Evolutionary conservation across 768 basidiomycete species (phyloP).

Genomic region (Clitopilus passeckerianus): DNA sequence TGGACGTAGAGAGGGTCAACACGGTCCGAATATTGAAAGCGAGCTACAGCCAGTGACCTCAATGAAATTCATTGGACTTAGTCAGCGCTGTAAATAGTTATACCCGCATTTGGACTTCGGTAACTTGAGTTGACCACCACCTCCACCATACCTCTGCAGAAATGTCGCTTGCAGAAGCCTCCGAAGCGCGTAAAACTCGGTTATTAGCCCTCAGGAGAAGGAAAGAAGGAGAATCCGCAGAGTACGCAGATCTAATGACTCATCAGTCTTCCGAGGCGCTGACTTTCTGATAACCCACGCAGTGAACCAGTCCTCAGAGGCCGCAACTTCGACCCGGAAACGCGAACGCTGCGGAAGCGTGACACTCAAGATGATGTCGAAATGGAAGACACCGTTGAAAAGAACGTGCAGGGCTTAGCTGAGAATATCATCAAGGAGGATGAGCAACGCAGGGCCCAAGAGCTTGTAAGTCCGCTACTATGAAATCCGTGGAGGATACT

Average conservation of each 20-base stretch:
- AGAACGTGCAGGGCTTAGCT: conserved; percentile 76
- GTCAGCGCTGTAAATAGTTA: conserved; percentile 18
- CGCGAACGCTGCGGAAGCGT: conserved; percentile 71
- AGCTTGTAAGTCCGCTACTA: conserved; percentile 56
- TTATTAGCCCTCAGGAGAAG: conserved; percentile 70
- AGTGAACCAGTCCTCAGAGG: conserved; percentile 52
- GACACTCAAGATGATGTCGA: conserved; percentile 45
- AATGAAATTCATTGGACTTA: conserved; percentile 14
- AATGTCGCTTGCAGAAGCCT: conserved; percentile 68
- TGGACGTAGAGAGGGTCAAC: neutral
- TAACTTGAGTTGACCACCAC: neutral
- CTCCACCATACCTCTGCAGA: neutral
- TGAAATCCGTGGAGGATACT: neutral
- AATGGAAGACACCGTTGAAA: conserved; percentile 84
- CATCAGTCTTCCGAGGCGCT: neutral
- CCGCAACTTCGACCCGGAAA: conserved; percentile 90
- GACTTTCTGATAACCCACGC: conserved; percentile 10
- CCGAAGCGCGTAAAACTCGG: conserved; percentile 78
- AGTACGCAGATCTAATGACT: conserved; percentile 22
- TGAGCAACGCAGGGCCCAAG: conserved; percentile 77
- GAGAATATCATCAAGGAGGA: conserved; percentile 85
- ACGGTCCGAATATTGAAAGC: neutral
- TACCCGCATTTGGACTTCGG: conserved; percentile 1
- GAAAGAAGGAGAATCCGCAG: conserved; percentile 52
- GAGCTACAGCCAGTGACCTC: neutral